Evolutionary conservation across 1,139 yeast species (phyloP), one percentile per base, ranked within the genome.

Genomic region (Kurtzmaniella quercitrusa): DNA sequence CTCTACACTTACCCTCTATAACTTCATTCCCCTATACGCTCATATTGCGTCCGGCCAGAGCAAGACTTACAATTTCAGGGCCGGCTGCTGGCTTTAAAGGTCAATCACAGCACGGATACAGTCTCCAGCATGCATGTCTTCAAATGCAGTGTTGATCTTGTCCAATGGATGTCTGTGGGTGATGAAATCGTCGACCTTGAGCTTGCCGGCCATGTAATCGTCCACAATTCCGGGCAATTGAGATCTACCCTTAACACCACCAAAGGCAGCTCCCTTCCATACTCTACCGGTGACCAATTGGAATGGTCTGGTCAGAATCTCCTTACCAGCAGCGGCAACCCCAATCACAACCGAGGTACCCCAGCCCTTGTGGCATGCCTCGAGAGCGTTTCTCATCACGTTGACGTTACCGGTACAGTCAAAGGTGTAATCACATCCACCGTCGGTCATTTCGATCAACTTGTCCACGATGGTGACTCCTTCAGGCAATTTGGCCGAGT

Each of bases 291-390:
- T 93, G 54, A 94, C 98, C 66, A 93, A 81, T 75, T 93, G 98
- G 89, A 93, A 93, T 49, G 98, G 98, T 70, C 98, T 83, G 44
- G 98, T 93, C 44, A 95, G 71, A 53, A 94, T 91, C 70, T 93
- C 98, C 68, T 90, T 79, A 56, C 98, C 98, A 41, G 98, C 96
- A 55, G 96, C 96, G 40, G 98, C 98, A 55, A 94, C 98, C 63
- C 98, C 98, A 62, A 93, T 93, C 59, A 93, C 75, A 57, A 93
- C 77, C 21, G 96, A 89, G 59, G 84, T 81, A 67, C 98, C 98
- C 98, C 98, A 94, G 52, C 98, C 98, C 73, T 91, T 91, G 75
- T 93, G 98, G 66, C 96, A 89, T 33, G 96, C 89, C 73, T 93
- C 98, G 55, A 93, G 77, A 17, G 98, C 98, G 59, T 81, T 74